Evolutionary conservation across 2,329 filamentous ascomycete species (phyloP).

Genomic region (Pseudogymnoascus destructans): DNA sequence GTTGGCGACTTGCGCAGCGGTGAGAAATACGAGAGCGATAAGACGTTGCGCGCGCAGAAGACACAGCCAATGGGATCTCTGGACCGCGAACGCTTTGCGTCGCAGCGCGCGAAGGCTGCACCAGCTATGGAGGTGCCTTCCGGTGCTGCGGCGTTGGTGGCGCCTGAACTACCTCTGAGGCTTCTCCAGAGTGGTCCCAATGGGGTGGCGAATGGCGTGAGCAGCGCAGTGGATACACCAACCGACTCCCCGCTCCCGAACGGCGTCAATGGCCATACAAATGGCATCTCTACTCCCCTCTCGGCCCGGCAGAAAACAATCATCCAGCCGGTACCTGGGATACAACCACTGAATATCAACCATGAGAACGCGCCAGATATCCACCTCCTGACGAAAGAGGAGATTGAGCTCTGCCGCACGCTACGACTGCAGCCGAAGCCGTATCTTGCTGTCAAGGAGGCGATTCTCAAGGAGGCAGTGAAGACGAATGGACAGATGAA

Average conservation of each 20-base stretch:
- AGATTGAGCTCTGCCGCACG: constrained; percentile 73
- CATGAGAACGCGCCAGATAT: constrained; percentile 61
- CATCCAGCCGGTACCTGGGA: constrained; percentile 33
- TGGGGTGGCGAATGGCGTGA: constrained; percentile 9
- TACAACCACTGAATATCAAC: constrained; percentile 32
- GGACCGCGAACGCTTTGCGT: constrained; percentile 65
- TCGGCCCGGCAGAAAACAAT: constrained; percentile 38
- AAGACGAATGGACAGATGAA: constrained; percentile 80
- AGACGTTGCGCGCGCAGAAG: constrained; percentile 60
- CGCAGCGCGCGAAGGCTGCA: constrained; percentile 52
- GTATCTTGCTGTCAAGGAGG: constrained; percentile 88
- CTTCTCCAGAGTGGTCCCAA: constrained; percentile 27
- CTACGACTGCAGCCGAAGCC: constrained; percentile 84
- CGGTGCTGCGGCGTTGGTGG: constrained; percentile 63
- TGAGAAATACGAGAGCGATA: constrained; percentile 87
- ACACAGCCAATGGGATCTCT: constrained; percentile 63
- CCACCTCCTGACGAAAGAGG: constrained; percentile 73
- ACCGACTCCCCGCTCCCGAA: constrained; percentile 30
- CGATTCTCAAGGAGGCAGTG: constrained; percentile 78
- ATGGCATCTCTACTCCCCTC: constrained; percentile 27
- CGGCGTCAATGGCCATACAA: constrained; percentile 41
- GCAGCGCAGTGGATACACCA: neutral
- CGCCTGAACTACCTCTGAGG: constrained; percentile 61
- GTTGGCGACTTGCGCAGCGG: constrained; percentile 77
- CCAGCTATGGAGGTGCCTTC: constrained; percentile 55